phyloP scores from a whole-genome alignment of 805 yeast species.

The Pichia pseudocactophila region DNA sequence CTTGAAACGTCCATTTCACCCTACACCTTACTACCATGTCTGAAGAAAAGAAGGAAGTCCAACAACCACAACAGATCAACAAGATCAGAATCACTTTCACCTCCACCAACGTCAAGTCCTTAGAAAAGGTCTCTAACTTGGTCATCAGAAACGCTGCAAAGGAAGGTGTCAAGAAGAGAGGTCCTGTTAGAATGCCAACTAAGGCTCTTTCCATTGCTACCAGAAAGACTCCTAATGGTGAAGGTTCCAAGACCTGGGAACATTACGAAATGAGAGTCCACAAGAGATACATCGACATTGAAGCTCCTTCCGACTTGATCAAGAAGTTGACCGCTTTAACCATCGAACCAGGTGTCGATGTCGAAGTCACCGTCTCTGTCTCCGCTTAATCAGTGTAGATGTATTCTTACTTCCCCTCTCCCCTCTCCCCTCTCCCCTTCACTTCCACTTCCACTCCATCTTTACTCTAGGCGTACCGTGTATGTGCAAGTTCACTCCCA shows the following conservation, averaged over 20 bases:
- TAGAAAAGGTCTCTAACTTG: constrained; percentile 92
- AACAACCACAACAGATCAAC: constrained; percentile 74
- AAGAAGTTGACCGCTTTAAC: constrained; percentile 96
- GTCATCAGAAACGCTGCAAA: constrained; percentile 81
- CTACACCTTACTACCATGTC: constrained; percentile 52
- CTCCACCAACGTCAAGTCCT: constrained; percentile 97
- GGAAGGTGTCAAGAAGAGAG: constrained; percentile 83
- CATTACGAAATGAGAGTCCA: constrained; percentile 99
- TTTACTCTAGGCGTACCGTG: constrained; percentile 57
- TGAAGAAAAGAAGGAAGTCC: constrained; percentile 76
- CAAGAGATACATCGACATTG: constrained; percentile 98
- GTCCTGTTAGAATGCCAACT: constrained; percentile 99
- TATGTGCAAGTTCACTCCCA: constrained; percentile 18
- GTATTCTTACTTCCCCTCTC: background rate
- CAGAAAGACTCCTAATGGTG: constrained; percentile 99
- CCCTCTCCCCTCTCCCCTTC: too few species aligned
- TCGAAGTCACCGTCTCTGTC: constrained; percentile 86
- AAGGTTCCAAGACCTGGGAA: constrained; percentile 99
- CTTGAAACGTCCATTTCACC: constrained; percentile 29
- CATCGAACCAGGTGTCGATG: constrained; percentile 99
- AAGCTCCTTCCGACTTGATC: constrained; percentile 89
- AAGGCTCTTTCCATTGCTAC: constrained; percentile 96
- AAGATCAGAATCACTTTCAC: constrained; percentile 99
- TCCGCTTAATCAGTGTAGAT: constrained; percentile 64
- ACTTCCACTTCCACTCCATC: background rate